Conservation (phyloP, 2,329 filamentous ascomycete species). For the Berkeleyomyces rouxiae region DNA sequence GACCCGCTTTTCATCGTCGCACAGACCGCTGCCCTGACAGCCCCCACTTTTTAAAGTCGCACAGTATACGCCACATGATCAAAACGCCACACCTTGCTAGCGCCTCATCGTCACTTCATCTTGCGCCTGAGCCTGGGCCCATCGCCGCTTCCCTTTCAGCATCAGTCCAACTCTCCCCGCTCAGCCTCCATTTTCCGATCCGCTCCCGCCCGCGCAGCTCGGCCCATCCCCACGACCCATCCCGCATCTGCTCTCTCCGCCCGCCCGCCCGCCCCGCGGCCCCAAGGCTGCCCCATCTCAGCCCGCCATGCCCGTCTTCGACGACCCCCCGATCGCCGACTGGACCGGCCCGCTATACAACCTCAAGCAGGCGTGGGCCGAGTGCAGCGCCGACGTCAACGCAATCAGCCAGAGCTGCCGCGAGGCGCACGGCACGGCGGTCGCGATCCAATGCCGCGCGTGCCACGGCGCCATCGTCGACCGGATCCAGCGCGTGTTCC, state of each 20-base stretch:
- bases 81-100: neutral
- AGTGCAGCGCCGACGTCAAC: slow-evolving; percentile 27
- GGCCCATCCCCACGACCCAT: too few species aligned
- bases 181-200: too few species aligned
- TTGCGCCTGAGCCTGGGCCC: too few species aligned
- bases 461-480: slow-evolving; percentile 34
- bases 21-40: neutral
- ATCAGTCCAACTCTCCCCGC: too few species aligned
- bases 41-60: neutral
- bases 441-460: slow-evolving; percentile 29
- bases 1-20: neutral
- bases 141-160: too few species aligned
- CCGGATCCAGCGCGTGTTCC: slow-evolving; percentile 25
- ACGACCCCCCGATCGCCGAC: slow-evolving; percentile 12
- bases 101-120: neutral
- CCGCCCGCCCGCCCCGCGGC: neutral
- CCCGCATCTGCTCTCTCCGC: too few species aligned
- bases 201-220: too few species aligned
- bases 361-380: slow-evolving; percentile 13
- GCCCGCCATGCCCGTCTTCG: neutral
- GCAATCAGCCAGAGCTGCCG: slow-evolving; percentile 28
- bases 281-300: neutral
- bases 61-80: neutral
- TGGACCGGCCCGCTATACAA: slow-evolving; percentile 13
- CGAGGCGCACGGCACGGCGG: slow-evolving; percentile 26